phyloP scores from a whole-genome alignment of 257 asterid species.

The Coffea canephora region DNA sequence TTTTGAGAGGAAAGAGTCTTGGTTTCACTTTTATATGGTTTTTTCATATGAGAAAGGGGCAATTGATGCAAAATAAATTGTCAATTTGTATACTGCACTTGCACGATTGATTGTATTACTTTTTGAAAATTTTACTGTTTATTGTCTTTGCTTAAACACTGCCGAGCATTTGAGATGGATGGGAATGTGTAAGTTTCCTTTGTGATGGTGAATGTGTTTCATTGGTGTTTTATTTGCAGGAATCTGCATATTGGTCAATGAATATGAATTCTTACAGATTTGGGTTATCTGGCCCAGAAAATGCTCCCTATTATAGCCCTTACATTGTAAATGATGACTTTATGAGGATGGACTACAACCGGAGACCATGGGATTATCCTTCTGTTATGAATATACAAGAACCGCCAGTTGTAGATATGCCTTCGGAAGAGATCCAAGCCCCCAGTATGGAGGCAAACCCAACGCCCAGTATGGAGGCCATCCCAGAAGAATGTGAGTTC shows the following conservation, averaged over 20 bases:
- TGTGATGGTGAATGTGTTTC: slow-evolving; percentile 19
- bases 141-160: neutral
- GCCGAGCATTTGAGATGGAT: neutral
- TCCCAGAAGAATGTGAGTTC: slow-evolving; percentile 72
- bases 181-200: neutral
- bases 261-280: slow-evolving; percentile 65
- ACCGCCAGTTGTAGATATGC: slow-evolving; percentile 39
- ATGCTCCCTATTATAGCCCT: slow-evolving; percentile 51
- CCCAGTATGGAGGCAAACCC: slow-evolving; percentile 51
- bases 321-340: slow-evolving; percentile 39
- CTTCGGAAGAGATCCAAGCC: slow-evolving; percentile 47
- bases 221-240: slow-evolving; percentile 41
- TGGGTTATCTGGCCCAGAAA: slow-evolving; percentile 55
- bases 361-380: slow-evolving; percentile 70
- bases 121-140: neutral
- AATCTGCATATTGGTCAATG: slow-evolving; percentile 72
- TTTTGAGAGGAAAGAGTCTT: neutral
- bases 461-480: slow-evolving; percentile 47
- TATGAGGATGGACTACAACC: slow-evolving; percentile 48
- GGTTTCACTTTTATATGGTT: neutral
- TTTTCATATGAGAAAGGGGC: neutral
- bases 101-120: neutral
- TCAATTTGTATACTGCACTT: neutral
- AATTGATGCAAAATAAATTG: neutral
- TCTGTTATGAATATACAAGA: slow-evolving; percentile 49